These are phyloP conservation scores for Blastomyces percursus DNA, from an alignment of 2,329 filamentous ascomycete genomes.

Conservation along the genomic window DNA sequence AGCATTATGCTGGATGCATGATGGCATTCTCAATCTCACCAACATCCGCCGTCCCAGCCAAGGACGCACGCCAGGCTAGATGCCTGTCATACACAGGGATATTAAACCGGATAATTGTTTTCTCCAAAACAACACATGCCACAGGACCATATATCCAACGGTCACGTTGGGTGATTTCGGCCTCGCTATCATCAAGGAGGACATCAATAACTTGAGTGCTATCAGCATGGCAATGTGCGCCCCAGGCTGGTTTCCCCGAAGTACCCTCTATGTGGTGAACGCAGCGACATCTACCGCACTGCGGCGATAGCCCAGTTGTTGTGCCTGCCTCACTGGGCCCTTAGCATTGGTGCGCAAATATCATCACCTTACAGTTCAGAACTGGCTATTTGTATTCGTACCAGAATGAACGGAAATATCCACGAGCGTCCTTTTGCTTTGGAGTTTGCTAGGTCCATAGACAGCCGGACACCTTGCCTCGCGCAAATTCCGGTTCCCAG, in stretches of 20 bases:
- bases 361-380: neutral
- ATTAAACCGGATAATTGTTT: conserved; percentile 15
- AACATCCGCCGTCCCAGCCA: conserved; percentile 1
- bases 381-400: neutral
- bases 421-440: neutral
- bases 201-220: neutral
- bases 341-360: neutral
- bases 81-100: conserved; percentile 15
- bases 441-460: neutral
- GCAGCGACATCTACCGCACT: conserved; percentile 1
- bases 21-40: conserved; percentile 7
- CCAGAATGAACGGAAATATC: neutral
- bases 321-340: neutral
- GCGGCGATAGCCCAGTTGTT: neutral
- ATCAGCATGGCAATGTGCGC: neutral
- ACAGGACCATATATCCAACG: conserved; percentile 4
- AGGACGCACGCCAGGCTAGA: conserved; percentile 2
- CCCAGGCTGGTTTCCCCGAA: neutral
- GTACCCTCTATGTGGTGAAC: neutral
- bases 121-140: neutral
- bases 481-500: neutral
- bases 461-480: neutral
- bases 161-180: conserved; percentile 15
- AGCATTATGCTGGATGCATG: conserved; percentile 14
- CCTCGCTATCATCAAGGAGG: conserved; percentile 8